Evolutionary conservation across 2,329 filamentous ascomycete species (phyloP).

Genomic region (Aspergillus fructus): DNA sequence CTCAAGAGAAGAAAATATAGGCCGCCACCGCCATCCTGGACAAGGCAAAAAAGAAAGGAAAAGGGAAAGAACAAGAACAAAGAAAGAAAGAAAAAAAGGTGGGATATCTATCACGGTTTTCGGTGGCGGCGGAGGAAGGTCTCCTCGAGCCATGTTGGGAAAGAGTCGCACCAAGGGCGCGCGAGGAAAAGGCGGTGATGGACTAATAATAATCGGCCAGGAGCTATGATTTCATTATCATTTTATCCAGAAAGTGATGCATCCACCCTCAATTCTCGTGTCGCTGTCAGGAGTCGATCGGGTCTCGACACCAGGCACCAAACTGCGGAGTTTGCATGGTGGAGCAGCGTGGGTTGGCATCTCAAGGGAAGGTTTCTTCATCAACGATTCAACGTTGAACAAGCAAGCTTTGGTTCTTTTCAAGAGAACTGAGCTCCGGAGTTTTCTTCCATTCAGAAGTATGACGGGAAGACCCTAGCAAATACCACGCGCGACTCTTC

Average conservation of each 20-base stretch:
- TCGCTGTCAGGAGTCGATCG: conserved; percentile 3
- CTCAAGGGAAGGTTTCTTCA: conserved; percentile 8
- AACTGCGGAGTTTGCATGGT: conserved; percentile 16
- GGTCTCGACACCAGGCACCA: conserved; percentile 8
- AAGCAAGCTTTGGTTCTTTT: conserved; percentile 4
- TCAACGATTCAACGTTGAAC: not conserved
- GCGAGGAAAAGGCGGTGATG: not conserved
- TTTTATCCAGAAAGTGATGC: conserved; percentile 13
- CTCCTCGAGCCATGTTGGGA: not conserved
- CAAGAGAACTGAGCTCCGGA: not conserved
- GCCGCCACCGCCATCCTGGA: conserved; percentile 5
- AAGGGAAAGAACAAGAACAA: not conserved
- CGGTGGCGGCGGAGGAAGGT: not conserved
- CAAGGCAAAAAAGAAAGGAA: not conserved
- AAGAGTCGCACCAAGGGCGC: not conserved
- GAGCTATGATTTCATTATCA: not conserved
- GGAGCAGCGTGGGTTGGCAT: conserved; percentile 21
- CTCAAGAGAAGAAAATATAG: not conserved
- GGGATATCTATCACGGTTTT: not conserved
- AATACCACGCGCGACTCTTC: conserved; percentile 9
- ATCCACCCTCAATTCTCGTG: conserved; percentile 14
- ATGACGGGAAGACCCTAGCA: conserved; percentile 8
- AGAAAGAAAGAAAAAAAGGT: not conserved
- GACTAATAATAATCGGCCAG: not conserved
- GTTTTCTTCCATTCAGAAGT: not conserved